Evolutionary conservation across 805 yeast species (phyloP).

Genomic region (Ogataea nonfermentans): DNA sequence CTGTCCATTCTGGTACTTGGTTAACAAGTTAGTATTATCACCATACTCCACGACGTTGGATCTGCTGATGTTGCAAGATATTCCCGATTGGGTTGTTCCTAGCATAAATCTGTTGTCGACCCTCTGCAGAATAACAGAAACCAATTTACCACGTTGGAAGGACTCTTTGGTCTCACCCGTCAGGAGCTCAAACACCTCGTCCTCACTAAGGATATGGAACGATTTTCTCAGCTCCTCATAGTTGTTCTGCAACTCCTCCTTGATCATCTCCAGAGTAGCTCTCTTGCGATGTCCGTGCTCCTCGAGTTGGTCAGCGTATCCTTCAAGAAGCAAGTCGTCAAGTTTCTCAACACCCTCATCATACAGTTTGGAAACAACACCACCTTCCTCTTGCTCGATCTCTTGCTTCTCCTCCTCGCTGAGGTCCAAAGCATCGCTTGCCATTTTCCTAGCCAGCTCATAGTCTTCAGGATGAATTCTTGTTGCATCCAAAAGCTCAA

Average conservation of each 20-base stretch:
- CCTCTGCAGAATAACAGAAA: constrained; percentile 71
- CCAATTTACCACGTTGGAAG: constrained; percentile 64
- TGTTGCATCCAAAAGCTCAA: constrained; percentile 87
- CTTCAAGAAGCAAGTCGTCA: constrained; percentile 84
- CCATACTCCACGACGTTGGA: constrained; percentile 43
- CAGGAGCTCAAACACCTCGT: constrained; percentile 81
- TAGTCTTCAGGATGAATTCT: constrained; percentile 98
- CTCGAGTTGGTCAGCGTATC: constrained; percentile 88
- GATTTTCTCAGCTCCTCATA: constrained; percentile 82
- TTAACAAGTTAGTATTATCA: constrained; percentile 39
- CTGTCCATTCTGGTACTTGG: constrained; percentile 60
- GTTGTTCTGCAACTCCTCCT: constrained; percentile 82
- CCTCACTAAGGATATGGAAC: constrained; percentile 59
- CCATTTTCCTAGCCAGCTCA: constrained; percentile 94
- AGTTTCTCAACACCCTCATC: constrained; percentile 71
- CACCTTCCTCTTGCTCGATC: constrained; percentile 79
- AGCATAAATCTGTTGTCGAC: constrained; percentile 45
- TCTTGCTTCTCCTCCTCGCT: constrained; percentile 80
- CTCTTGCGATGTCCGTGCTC: constrained; percentile 71
- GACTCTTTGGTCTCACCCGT: constrained; percentile 81
- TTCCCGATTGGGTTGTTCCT: constrained; percentile 54
- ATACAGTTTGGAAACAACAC: constrained; percentile 71
- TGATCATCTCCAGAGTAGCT: constrained; percentile 78
- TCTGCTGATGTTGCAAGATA: constrained; percentile 38
- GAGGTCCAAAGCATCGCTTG: constrained; percentile 94